Conservation (phyloP, 768 basidiomycete genomes). For the Suillus decipiens region DNA sequence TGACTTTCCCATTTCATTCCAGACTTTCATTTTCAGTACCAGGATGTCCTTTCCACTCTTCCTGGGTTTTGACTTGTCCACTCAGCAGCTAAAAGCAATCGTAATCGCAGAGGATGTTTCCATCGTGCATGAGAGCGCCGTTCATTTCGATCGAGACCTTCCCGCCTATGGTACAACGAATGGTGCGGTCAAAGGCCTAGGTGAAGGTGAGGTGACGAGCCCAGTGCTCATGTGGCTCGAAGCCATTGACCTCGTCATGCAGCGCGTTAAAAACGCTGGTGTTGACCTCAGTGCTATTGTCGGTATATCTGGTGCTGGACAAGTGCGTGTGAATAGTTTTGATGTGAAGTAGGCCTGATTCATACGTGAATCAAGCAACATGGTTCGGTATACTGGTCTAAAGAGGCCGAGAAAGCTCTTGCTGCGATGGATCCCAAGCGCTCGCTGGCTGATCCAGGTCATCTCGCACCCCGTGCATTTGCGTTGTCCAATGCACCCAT, state of each 20-base stretch:
- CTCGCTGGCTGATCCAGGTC: constrained; percentile 47
- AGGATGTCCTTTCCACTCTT: constrained; percentile 43
- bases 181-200: constrained; percentile 66
- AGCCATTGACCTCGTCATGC: constrained; percentile 76
- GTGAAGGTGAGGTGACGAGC: constrained; percentile 71
- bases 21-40: neutral
- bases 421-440: constrained; percentile 51
- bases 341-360: neutral
- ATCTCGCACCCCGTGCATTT: constrained; percentile 67
- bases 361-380: constrained; percentile 61
- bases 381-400: constrained; percentile 83
- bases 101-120: constrained; percentile 57
- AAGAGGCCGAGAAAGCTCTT: constrained; percentile 51
- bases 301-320: constrained; percentile 77
- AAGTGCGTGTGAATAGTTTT: constrained; percentile 44
- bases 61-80: constrained; percentile 85
- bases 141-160: constrained; percentile 82
- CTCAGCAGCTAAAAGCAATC: constrained; percentile 82
- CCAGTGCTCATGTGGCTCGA: constrained; percentile 87
- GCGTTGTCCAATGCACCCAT: constrained; percentile 71
- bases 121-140: constrained; percentile 66
- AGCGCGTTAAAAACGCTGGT: constrained; percentile 56
- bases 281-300: constrained; percentile 60
- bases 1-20: neutral
- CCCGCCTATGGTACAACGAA: constrained; percentile 66